phyloP scores from a whole-genome alignment of 306 rosid genomes.

The Sesbania bispinosa region DNA sequence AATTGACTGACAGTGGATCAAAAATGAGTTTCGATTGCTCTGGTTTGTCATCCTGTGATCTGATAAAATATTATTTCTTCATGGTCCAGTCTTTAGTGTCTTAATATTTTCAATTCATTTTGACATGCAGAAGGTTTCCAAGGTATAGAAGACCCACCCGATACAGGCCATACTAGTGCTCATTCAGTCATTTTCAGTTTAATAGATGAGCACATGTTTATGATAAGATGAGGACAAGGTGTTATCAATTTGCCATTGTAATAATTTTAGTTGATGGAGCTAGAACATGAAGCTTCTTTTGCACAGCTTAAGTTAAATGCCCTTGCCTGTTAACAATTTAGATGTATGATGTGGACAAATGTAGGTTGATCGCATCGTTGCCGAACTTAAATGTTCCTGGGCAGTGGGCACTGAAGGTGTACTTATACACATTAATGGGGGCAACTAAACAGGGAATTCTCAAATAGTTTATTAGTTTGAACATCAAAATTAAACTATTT shows the following conservation, averaged over 20 bases:
- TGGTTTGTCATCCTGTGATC: neutral
- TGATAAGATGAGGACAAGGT: slow-evolving; percentile 21
- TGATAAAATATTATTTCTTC: neutral
- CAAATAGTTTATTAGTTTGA: slow-evolving; percentile 14
- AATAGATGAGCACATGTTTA: slow-evolving; percentile 32
- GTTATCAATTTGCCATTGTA: slow-evolving; percentile 31
- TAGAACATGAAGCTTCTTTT: slow-evolving; percentile 28
- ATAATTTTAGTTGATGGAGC: slow-evolving; percentile 29
- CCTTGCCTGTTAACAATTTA: too few relatives aligned
- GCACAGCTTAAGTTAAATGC: slow-evolving; percentile 14
- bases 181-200: slow-evolving; percentile 6
- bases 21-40: neutral
- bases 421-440: slow-evolving; percentile 4
- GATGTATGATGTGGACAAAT: slow-evolving; percentile 30
- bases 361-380: slow-evolving; percentile 15
- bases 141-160: slow-evolving; percentile 92
- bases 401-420: slow-evolving; percentile 7
- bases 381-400: slow-evolving; percentile 16
- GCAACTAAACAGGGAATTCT: slow-evolving; percentile 12
- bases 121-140: slow-evolving; percentile 78
- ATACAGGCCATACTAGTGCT: slow-evolving; percentile 78
- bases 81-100: neutral
- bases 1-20: neutral
- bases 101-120: too few relatives aligned
- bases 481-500: neutral